Evolutionary conservation across 768 basidiomycete species (phyloP).

Genomic region (Zangia roseola): DNA sequence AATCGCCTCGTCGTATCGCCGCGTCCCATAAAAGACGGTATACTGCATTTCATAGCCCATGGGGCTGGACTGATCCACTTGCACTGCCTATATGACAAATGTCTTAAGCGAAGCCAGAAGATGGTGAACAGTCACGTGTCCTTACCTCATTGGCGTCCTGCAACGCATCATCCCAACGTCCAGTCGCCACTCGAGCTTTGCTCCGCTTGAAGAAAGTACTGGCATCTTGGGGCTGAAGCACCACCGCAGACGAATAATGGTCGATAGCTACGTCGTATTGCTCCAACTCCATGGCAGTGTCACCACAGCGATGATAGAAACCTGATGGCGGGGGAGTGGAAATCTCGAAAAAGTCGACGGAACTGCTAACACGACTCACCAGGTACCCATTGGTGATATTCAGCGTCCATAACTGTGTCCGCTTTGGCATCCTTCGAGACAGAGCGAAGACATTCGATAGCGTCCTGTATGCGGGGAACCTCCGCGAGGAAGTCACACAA

Average conservation of each 20-base stretch:
- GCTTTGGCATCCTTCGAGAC: neutral
- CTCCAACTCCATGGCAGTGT: slow-evolving; percentile 1
- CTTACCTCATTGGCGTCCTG: slow-evolving; percentile 8
- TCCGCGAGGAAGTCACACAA: slow-evolving; percentile 3
- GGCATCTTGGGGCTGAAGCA: neutral
- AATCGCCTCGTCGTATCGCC: slow-evolving; percentile 6
- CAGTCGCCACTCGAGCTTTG: slow-evolving; percentile 2
- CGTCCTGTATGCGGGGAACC: neutral
- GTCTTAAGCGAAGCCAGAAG: neutral
- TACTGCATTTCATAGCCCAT: neutral
- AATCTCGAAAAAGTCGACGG: neutral
- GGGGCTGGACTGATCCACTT: neutral
- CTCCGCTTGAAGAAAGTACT: slow-evolving; percentile 6
- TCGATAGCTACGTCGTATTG: slow-evolving; percentile 8
- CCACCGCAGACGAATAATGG: slow-evolving; percentile 3
- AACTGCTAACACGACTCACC: neutral
- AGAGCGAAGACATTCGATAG: neutral
- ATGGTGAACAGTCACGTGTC: neutral
- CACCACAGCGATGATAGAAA: slow-evolving; percentile 5
- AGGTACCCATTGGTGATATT: neutral
- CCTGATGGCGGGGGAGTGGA: neutral
- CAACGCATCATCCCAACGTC: slow-evolving; percentile 7
- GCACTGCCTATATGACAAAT: neutral
- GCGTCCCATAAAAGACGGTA: neutral
- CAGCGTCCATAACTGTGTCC: neutral